A percentile compares a stretch with the other conserved stretches of the same genome.
Evolutionary conservation across 176 grass and related monocot genomes (phyloP).

Genomic region (Alloteropsis semialata): DNA sequence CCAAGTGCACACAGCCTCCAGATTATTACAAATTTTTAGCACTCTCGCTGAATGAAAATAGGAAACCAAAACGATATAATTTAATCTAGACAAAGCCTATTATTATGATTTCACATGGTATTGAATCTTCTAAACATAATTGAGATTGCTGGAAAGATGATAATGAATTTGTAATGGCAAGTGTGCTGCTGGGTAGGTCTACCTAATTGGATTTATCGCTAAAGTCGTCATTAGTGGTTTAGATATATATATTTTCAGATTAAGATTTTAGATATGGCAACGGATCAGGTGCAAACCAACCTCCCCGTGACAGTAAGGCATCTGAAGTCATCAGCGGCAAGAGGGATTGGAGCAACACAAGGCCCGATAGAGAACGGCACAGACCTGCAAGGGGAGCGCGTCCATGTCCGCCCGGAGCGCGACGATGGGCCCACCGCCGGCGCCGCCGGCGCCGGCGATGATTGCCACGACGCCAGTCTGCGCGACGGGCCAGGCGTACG

Average conservation of each 20-base stretch:
- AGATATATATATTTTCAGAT: too few relatives aligned
- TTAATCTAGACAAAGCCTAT: too few relatives aligned
- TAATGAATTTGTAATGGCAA: neutral
- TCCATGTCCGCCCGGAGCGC: slow-evolving; percentile 75
- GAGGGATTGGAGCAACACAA: too few relatives aligned
- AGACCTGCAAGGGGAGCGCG: slow-evolving; percentile 61
- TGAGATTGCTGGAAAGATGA: neutral
- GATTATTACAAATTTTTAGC: too few relatives aligned
- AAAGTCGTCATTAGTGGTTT: neutral
- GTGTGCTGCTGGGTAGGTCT: neutral
- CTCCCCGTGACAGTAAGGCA: too few relatives aligned
- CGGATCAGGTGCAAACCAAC: too few relatives aligned
- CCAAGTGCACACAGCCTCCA: too few relatives aligned
- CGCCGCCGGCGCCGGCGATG: slow-evolving; percentile 5
- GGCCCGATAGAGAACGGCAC: neutral
- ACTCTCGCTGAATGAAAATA: too few relatives aligned
- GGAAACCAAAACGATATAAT: too few relatives aligned
- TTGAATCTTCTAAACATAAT: neutral
- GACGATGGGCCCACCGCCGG: slow-evolving; percentile 24
- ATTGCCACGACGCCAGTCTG: slow-evolving; percentile 56
- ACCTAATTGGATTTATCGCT: neutral
- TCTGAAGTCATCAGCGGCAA: too few relatives aligned
- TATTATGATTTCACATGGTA: too few relatives aligned
- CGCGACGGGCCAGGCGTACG: slow-evolving; percentile 56
- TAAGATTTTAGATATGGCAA: too few relatives aligned